Conservation (phyloP, 441 rosid species). For the Gossypium laxum region DNA sequence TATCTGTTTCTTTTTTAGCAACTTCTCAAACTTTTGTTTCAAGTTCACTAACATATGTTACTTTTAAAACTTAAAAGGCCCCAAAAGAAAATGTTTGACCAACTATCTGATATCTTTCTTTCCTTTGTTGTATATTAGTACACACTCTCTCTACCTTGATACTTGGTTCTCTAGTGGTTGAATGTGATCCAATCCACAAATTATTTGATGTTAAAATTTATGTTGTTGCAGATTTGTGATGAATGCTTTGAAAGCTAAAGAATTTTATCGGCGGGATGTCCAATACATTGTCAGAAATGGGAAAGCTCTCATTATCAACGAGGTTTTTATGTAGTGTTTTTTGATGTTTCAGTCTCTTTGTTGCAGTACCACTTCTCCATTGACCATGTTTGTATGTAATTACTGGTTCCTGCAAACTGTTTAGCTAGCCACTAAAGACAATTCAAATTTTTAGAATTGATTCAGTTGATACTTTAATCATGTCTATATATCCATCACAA, state of each 20-base stretch:
- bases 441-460: background rate
- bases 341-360: constrained; percentile 7
- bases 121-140: background rate
- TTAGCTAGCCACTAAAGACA: background rate
- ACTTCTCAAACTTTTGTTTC: background rate
- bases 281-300: constrained; percentile 88
- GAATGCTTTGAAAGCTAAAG: constrained; percentile 95
- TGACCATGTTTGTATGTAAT: background rate
- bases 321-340: constrained; percentile 32
- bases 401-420: constrained; percentile 3
- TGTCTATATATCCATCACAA: background rate
- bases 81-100: background rate
- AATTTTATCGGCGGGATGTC: constrained; percentile 81
- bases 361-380: constrained; percentile 4
- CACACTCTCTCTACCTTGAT: background rate
- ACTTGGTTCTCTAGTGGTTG: background rate
- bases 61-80: background rate
- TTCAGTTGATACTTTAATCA: background rate
- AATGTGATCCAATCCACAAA: background rate
- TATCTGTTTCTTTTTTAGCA: background rate
- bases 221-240: constrained; percentile 65
- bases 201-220: background rate
- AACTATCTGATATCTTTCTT: background rate
- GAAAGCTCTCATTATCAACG: constrained; percentile 84
- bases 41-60: background rate